Evolutionary conservation across 768 basidiomycete species (phyloP).

Genomic region (Termitomyces sp.): DNA sequence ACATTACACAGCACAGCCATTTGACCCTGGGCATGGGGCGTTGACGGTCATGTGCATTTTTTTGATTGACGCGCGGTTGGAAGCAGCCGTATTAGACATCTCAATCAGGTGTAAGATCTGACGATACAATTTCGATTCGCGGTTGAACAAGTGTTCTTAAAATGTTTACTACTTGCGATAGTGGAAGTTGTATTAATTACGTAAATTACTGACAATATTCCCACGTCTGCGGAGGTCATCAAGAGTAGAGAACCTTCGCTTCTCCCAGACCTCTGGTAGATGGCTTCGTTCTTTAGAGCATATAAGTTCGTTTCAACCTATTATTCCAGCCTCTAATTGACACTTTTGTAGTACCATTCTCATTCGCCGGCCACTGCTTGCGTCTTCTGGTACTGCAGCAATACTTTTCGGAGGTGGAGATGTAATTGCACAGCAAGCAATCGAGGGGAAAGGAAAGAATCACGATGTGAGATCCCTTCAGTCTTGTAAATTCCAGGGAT

Average conservation of each 20-base stretch:
- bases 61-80: neutral
- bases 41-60: neutral
- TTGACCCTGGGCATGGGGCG: too few species aligned
- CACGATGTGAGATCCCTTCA: constrained; percentile 58
- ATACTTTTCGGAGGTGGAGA: constrained; percentile 73
- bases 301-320: constrained; percentile 3
- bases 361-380: constrained; percentile 53
- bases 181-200: too few species aligned
- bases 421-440: constrained; percentile 78
- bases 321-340: neutral
- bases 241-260: too few species aligned
- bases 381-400: constrained; percentile 60
- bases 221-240: too few species aligned
- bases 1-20: constrained; percentile 4
- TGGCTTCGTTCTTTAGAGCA: constrained; percentile 8
- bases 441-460: constrained; percentile 63
- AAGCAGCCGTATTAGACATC: too few species aligned
- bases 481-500: neutral
- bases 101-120: too few species aligned
- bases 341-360: constrained; percentile 41
- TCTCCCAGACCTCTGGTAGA: neutral
- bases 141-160: too few species aligned
- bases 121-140: too few species aligned
- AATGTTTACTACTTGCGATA: too few species aligned
- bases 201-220: too few species aligned